A percentile compares a stretch with the other conserved stretches of the same genome.
Conservation (phyloP, 169 alveolate species). For the Eimeria sp. region DNA sequence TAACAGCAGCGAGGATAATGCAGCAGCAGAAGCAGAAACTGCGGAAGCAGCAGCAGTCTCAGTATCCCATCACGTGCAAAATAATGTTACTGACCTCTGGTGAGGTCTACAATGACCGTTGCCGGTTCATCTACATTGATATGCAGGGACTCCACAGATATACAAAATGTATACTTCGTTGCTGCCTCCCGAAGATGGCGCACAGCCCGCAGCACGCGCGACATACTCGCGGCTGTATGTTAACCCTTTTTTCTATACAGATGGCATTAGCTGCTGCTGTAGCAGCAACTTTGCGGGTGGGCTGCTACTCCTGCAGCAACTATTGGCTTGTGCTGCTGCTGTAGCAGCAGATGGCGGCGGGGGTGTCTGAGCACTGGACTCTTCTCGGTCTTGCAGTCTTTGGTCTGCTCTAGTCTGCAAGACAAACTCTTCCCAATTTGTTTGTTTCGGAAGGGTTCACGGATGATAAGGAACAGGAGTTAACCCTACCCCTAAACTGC, state of each 20-base stretch:
- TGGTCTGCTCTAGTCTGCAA: neutral
- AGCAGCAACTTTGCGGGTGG: neutral
- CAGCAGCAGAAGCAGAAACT: neutral
- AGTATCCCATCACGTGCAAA: neutral
- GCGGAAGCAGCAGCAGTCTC: neutral
- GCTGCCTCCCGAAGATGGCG: conserved; percentile 57
- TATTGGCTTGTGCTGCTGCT: neutral
- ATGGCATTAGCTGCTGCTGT: neutral
- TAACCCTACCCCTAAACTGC: neutral
- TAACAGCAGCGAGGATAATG: neutral
- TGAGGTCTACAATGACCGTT: conserved; percentile 22
- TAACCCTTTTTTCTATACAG: neutral
- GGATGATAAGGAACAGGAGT: neutral
- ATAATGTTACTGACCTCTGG: conserved; percentile 1
- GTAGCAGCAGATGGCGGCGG: conserved; percentile 4
- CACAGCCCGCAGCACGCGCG: conserved; percentile 68
- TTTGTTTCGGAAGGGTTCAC: neutral
- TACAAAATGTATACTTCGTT: conserved; percentile 19
- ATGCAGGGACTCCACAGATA: conserved; percentile 3
- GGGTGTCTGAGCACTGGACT: neutral
- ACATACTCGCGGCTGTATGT: conserved; percentile 30
- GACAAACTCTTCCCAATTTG: neutral
- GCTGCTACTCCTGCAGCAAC: neutral
- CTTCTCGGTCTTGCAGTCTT: neutral
- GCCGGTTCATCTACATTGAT: conserved; percentile 21